Evolutionary conservation across 2,329 filamentous ascomycete genomes (phyloP).

Genomic region (Alternaria brassicae): DNA sequence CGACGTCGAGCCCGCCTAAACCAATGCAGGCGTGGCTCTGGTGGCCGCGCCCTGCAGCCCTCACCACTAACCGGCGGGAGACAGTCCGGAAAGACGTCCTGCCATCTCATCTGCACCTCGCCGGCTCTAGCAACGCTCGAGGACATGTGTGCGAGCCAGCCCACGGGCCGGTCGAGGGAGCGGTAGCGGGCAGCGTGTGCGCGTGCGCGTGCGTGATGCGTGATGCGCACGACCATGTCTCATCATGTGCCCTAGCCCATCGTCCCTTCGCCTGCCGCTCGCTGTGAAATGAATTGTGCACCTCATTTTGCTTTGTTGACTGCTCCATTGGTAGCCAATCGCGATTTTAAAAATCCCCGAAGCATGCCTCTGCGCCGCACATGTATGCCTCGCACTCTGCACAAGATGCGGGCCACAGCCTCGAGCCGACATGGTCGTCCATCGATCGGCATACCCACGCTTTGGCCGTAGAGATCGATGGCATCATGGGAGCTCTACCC

Average conservation of each 20-base stretch:
- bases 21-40: constrained; percentile 30
- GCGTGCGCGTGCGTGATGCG: no score
- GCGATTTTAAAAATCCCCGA: constrained; percentile 21
- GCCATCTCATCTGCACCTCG: constrained; percentile 19
- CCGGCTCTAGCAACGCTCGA: no score
- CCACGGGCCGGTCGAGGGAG: constrained; percentile 4
- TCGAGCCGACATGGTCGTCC: background rate
- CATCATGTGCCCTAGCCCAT: constrained; percentile 23
- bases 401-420: constrained; percentile 7
- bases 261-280: constrained; percentile 24
- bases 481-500: background rate
- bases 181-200: constrained; percentile 12
- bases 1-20: constrained; percentile 24
- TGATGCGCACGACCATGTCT: constrained; percentile 25
- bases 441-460: constrained; percentile 9
- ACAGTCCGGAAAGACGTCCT: constrained; percentile 27
- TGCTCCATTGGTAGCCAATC: constrained; percentile 14
- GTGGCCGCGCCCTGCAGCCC: constrained; percentile 26
- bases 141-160: no score
- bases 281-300: constrained; percentile 11
- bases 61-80: constrained; percentile 25
- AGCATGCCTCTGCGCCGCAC: constrained; percentile 11
- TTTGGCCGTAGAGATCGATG: constrained; percentile 4
- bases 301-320: constrained; percentile 6
- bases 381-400: constrained; percentile 10